Evolutionary conservation across 441 rosid genomes (phyloP).

Genomic region (Erysimum cheiri): DNA sequence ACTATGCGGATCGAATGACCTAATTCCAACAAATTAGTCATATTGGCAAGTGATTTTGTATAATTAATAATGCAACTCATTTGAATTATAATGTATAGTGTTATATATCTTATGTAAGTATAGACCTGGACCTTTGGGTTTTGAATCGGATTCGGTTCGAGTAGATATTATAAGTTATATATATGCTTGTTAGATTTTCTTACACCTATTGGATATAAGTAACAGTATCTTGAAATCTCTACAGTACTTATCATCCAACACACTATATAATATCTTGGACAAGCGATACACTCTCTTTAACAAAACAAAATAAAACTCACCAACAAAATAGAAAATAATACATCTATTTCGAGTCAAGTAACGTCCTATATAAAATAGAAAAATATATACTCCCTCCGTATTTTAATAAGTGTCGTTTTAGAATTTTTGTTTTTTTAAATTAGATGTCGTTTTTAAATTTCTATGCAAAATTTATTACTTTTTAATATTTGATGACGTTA

Average conservation of each 20-base stretch:
- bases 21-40: background rate
- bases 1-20: background rate
- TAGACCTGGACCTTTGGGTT: no score
- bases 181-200: background rate
- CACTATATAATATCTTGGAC: background rate
- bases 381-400: no score
- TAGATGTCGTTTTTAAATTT: no score
- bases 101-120: background rate
- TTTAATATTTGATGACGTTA: no score
- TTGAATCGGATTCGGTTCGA: no score
- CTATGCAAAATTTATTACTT: no score
- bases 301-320: background rate
- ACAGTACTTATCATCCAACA: constrained; percentile 1
- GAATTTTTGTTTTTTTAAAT: no score
- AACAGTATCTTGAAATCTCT: constrained; percentile 19
- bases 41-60: background rate
- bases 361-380: background rate
- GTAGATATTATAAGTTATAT: no score
- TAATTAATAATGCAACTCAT: background rate
- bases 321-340: background rate
- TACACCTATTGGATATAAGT: background rate
- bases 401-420: no score
- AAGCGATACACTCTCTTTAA: background rate
- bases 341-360: background rate
- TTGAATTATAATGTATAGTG: background rate